Evolutionary conservation across 495 filamentous ascomycete species (phyloP).

Genomic region (Penicillium goetzii): DNA sequence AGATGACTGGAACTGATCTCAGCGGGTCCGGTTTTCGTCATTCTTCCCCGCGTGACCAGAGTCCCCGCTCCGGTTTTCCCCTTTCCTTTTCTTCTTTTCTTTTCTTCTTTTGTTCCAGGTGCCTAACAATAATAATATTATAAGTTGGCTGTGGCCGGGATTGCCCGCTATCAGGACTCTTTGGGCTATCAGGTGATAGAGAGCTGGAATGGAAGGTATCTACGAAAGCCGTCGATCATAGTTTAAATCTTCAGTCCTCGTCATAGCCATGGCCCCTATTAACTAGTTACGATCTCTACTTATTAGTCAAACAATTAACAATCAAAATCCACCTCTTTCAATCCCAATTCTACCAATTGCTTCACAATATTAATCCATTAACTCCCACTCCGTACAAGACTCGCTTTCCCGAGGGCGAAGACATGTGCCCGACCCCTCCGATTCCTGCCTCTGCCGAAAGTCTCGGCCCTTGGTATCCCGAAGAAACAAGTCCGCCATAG

Average conservation of each 20-base stretch:
- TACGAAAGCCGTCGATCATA: not conserved
- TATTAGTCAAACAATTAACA: not conserved
- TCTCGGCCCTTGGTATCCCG: slow-evolving; percentile 12
- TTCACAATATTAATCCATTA: not conserved
- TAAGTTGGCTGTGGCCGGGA: not conserved
- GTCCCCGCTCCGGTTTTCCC: slow-evolving; percentile 26
- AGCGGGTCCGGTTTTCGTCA: slow-evolving; percentile 29
- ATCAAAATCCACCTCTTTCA: not conserved
- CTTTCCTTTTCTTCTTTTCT: slow-evolving; percentile 1
- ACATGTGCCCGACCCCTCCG: not conserved
- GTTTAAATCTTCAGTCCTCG: not conserved
- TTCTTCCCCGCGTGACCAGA: slow-evolving; percentile 28
- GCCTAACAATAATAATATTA: too few species aligned
- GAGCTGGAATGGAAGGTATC: not conserved
- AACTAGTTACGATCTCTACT: not conserved
- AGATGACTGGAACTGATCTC: too few species aligned
- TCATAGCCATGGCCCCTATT: not conserved
- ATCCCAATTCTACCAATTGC: not conserved
- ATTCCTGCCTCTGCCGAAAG: slow-evolving; percentile 10
- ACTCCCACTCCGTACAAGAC: not conserved
- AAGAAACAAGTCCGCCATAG: not conserved
- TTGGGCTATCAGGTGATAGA: not conserved
- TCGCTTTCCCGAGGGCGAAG: slow-evolving; percentile 4
- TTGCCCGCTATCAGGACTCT: not conserved
- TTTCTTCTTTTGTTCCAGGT: too few species aligned